Evolutionary conservation across 305 asterid species (phyloP).

Genomic region (Fraxinus ornus): DNA sequence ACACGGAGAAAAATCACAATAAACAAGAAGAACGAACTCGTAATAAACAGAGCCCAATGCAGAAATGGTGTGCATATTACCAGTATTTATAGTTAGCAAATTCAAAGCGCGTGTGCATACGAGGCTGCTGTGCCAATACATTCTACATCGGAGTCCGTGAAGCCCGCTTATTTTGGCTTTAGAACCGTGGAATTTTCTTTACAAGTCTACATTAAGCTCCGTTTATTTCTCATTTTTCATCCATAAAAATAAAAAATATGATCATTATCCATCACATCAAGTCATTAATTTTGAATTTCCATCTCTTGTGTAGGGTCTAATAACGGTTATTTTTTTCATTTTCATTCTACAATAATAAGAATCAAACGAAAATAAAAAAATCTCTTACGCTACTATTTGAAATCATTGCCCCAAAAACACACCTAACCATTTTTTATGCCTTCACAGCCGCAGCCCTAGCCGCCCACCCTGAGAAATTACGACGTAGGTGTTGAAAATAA

Average conservation of each 20-base stretch:
- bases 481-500: not conserved
- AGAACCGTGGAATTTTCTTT: not conserved
- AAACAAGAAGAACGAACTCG: not conserved
- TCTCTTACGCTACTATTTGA: not conserved
- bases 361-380: too few species aligned
- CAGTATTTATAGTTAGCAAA: conserved; percentile 2
- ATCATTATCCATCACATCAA: too few species aligned
- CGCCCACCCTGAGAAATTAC: not conserved
- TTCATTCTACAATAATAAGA: too few species aligned
- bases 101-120: not conserved
- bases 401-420: not conserved
- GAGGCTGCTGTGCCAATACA: not conserved
- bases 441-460: not conserved
- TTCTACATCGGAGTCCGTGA: not conserved
- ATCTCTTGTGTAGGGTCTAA: too few species aligned
- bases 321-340: too few species aligned
- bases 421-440: not conserved
- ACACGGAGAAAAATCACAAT: not conserved
- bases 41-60: not conserved
- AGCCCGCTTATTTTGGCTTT: not conserved
- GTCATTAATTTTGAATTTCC: too few species aligned
- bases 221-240: too few species aligned
- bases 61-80: not conserved
- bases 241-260: too few species aligned
- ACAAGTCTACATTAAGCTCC: not conserved